phyloP scores from a whole-genome alignment of 2,329 filamentous ascomycete genomes.

The Botrytis pseudocinerea region DNA sequence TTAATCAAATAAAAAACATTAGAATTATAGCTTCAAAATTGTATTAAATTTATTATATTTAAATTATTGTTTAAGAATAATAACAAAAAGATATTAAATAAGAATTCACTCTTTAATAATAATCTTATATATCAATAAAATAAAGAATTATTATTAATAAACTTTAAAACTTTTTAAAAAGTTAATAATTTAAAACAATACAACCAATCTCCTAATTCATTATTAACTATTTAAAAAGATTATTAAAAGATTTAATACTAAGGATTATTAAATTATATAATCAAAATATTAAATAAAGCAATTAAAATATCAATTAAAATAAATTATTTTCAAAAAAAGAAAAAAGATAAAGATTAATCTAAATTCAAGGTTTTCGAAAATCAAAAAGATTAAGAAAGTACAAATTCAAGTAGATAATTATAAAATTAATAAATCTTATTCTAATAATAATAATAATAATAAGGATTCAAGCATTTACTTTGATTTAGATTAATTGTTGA shows the following conservation, averaged over 20 bases:
- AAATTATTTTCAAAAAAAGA: not conserved
- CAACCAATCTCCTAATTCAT: not conserved
- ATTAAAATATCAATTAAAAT: not conserved
- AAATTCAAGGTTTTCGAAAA: not conserved
- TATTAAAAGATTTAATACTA: not conserved
- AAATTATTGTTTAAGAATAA: not conserved
- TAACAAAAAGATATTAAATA: not conserved
- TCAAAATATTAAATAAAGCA: not conserved
- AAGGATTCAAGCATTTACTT: rapidly evolving
- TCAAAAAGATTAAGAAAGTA: not conserved
- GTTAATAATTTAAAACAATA: not conserved
- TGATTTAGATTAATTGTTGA: not conserved
- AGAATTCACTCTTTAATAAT: not conserved
- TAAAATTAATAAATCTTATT: not conserved
- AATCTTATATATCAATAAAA: not conserved
- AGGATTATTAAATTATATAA: not conserved
- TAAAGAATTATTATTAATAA: not conserved
- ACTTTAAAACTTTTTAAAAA: not conserved
- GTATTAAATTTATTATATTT: not conserved
- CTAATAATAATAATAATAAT: not conserved
- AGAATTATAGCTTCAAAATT: too few relatives aligned
- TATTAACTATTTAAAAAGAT: not conserved
- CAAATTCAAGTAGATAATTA: not conserved
- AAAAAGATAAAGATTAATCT: rapidly evolving
- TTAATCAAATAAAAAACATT: rapidly evolving